Conservation (phyloP, 129 eudicot genomes). For the Escallonia herrerae region DNA sequence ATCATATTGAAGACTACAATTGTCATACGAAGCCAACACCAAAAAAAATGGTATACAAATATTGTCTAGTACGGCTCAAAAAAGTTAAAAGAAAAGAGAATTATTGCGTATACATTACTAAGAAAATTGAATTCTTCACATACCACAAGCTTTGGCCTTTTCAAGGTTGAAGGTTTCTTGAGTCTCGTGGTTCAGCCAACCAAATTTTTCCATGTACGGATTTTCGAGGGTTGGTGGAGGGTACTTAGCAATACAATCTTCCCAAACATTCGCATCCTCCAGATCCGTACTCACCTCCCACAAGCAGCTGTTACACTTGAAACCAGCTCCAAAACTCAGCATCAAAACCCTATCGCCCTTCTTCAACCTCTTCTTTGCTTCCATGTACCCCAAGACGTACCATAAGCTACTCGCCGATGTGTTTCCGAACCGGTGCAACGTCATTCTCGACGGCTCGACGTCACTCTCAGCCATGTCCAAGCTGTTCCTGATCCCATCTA, state of each 20-base stretch:
- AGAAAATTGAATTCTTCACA: too few relatives aligned
- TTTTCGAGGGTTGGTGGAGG: slow-evolving; percentile 26
- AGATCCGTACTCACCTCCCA: slow-evolving; percentile 34
- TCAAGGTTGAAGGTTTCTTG: background rate
- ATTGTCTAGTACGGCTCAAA: too few relatives aligned
- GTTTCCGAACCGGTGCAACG: slow-evolving; percentile 71
- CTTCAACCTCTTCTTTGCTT: slow-evolving; percentile 37
- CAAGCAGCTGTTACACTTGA: slow-evolving; percentile 9
- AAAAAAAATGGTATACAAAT: too few relatives aligned
- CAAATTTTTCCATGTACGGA: slow-evolving; percentile 34
- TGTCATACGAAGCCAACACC: too few relatives aligned
- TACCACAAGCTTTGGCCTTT: too few relatives aligned
- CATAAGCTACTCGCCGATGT: slow-evolving; percentile 69
- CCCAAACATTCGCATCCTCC: slow-evolving; percentile 32
- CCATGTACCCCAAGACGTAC: slow-evolving; percentile 84
- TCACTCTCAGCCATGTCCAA: background rate
- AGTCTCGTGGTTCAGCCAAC: background rate
- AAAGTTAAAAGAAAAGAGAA: too few relatives aligned
- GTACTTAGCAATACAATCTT: slow-evolving; percentile 23
- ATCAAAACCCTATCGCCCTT: slow-evolving; percentile 37
- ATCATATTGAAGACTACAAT: too few relatives aligned
- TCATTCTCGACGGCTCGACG: slow-evolving; percentile 4
- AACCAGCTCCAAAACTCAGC: slow-evolving; percentile 31
- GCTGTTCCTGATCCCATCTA: background rate
- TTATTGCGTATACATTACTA: too few relatives aligned